Evolutionary conservation across 768 basidiomycete genomes (phyloP), one percentile per base, ranked within the genome.

Genomic region (Panaeolus cyanescens): DNA sequence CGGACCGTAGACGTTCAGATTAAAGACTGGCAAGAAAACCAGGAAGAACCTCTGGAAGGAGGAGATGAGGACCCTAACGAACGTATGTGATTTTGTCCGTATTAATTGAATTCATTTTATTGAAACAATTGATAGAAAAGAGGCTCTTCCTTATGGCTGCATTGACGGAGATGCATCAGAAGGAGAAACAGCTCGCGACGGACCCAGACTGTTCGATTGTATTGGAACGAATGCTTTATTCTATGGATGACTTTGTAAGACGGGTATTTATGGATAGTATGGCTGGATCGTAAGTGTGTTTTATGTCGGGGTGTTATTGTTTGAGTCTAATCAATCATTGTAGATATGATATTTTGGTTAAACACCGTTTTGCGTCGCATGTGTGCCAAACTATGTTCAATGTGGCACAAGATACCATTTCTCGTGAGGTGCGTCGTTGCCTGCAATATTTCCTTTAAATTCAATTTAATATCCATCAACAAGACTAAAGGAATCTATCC

Each of bases 181-280:
- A 96, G 72, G 97, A 99, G 75, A 89, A 90, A 56, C 88, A 91
- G 62, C 85, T 97, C 10, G 88, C 95, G 0, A 95, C 95, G 1
- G 97, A 99, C 73, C 92, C 93, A 5, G 95, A 99, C 62, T 96
- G 94, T 68, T 95, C 96, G 1, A 81, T 90, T 10, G 85, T 98
- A 50, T 73, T 99, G 58, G 97, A 99, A 73, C 82, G 96, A 65
- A 89, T 99, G 83, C 71, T 87, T 9, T 84, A 95, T 70, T 95
- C 95, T 1, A 95, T 99, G 92, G 95, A 97, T 70, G 95, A 98
- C 74, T 96, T 95, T 75, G 90, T 92, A n/a, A 82, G 93, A 55
- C 83, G 96, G 58, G 95, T 96, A 5, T 91, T 99, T 62, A 76
- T 93, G 60, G 96, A 97, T 74, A 87, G 88, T 62, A 76, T 99